Percentiles rank a stretch among this genome's conserved stretches.
Evolutionary conservation across 805 yeast genomes (phyloP).

Genomic region (Scheffersomyces ergatensis): DNA sequence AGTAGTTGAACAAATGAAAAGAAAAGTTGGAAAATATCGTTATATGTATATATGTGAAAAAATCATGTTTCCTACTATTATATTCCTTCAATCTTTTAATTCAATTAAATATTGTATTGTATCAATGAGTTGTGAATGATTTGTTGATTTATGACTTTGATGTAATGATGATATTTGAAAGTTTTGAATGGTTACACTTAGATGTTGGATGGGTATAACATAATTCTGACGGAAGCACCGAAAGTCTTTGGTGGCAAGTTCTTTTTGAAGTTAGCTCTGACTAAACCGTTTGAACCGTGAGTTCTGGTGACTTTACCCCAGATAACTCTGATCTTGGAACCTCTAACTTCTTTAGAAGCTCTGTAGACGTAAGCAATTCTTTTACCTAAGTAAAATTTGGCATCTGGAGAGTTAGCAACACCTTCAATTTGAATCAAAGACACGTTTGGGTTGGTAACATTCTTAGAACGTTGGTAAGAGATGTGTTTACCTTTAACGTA

Average conservation of each 20-base stretch:
- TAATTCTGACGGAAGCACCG: conserved; percentile 99
- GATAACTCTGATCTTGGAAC: conserved; percentile 98
- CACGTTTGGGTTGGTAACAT: conserved; percentile 95
- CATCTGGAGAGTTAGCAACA: conserved; percentile 87
- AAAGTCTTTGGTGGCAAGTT: conserved; percentile 99
- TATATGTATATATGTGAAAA: no score
- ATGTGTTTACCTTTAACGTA: conserved; percentile 99
- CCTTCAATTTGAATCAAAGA: conserved; percentile 97
- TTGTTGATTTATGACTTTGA: no score
- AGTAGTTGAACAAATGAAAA: no score
- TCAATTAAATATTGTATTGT: conserved; percentile 96
- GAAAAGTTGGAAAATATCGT: no score
- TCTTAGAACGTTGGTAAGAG: conserved; percentile 99
- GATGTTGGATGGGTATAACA: conserved; percentile 99
- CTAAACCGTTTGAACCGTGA: conserved; percentile 98
- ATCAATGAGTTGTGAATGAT: no score
- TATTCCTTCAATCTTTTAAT: no score
- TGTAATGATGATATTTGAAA: no score
- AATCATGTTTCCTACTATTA: no score
- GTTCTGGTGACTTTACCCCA: conserved; percentile 99
- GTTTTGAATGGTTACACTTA: conserved; percentile 48
- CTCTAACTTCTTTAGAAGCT: conserved; percentile 96
- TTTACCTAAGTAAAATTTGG: conserved; percentile 99
- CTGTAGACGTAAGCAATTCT: conserved; percentile 99
- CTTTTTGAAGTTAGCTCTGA: conserved; percentile 98